Evolutionary conservation across 257 asterid genomes (phyloP).

Genomic region (Scutellaria baicalensis): DNA sequence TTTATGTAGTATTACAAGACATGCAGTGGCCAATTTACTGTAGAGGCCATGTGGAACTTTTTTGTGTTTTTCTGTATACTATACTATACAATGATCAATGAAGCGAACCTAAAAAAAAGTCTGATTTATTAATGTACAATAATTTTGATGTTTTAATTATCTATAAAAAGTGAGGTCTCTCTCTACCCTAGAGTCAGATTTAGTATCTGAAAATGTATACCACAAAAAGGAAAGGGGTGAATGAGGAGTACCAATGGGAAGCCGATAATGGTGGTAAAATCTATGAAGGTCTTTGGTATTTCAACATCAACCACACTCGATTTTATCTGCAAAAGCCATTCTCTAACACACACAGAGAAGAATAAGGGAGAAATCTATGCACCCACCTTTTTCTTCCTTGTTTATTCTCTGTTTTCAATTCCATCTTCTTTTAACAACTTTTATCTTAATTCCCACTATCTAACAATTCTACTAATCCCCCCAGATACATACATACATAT

Average conservation of each 20-base stretch:
- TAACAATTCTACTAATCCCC: neutral
- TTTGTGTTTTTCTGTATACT: too few relatives aligned
- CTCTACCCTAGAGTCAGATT: too few relatives aligned
- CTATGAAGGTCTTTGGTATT: conserved; percentile 21
- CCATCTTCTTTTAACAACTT: neutral
- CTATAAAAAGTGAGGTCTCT: too few relatives aligned
- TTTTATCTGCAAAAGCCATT: neutral
- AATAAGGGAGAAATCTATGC: conserved; percentile 6
- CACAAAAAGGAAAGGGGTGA: conserved; percentile 7
- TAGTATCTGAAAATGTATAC: neutral
- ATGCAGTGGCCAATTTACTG: too few relatives aligned
- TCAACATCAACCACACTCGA: conserved; percentile 14
- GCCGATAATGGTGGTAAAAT: conserved; percentile 23
- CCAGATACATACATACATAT: too few relatives aligned
- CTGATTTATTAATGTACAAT: too few relatives aligned
- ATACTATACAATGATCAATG: too few relatives aligned
- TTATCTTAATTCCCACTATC: neutral
- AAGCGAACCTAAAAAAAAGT: too few relatives aligned
- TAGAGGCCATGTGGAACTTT: too few relatives aligned
- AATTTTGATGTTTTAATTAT: too few relatives aligned
- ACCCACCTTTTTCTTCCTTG: neutral
- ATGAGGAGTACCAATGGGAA: neutral
- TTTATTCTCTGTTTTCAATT: neutral
- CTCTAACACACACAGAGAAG: neutral
- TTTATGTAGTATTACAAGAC: too few relatives aligned